phyloP scores from a whole-genome alignment of 2,329 filamentous ascomycete species.

The Neopestalotiopsis clavispora region DNA sequence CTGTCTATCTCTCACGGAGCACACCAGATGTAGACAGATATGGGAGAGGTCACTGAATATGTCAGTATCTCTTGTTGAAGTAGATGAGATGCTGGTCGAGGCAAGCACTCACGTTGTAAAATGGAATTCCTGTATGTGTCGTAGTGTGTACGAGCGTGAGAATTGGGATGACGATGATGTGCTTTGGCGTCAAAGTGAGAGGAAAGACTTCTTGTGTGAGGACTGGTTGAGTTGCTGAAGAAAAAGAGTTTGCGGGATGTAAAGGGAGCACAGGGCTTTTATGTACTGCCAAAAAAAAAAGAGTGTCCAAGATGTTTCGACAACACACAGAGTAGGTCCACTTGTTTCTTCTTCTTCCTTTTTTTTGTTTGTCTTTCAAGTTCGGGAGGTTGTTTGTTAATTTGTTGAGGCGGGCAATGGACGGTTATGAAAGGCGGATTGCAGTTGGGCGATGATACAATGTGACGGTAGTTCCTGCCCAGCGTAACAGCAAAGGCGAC shows the following conservation, averaged over 20 bases:
- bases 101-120: not conserved
- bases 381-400: slow-evolving; percentile 19
- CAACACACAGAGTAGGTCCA: slow-evolving; percentile 15
- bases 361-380: slow-evolving; percentile 16
- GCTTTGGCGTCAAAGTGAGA: not conserved
- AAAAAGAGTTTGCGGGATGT: slow-evolving; percentile 5
- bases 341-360: slow-evolving; percentile 15
- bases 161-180: not conserved
- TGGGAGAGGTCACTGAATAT: not conserved
- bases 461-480: slow-evolving; percentile 4
- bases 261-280: slow-evolving; percentile 21
- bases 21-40: not conserved
- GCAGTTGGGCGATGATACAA: slow-evolving; percentile 1
- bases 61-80: not conserved
- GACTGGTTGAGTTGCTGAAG: not conserved
- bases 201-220: not conserved
- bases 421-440: not conserved
- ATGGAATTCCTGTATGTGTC: not conserved
- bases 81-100: not conserved
- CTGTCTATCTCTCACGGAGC: not conserved
- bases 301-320: not conserved
- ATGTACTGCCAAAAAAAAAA: slow-evolving; percentile 15
- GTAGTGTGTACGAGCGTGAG: not conserved
- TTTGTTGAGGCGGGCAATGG: slow-evolving; percentile 15
- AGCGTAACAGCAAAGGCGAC: slow-evolving; percentile 1